Conservation (phyloP, 768 basidiomycete genomes). For the Pleurotus citrinopileatus region DNA sequence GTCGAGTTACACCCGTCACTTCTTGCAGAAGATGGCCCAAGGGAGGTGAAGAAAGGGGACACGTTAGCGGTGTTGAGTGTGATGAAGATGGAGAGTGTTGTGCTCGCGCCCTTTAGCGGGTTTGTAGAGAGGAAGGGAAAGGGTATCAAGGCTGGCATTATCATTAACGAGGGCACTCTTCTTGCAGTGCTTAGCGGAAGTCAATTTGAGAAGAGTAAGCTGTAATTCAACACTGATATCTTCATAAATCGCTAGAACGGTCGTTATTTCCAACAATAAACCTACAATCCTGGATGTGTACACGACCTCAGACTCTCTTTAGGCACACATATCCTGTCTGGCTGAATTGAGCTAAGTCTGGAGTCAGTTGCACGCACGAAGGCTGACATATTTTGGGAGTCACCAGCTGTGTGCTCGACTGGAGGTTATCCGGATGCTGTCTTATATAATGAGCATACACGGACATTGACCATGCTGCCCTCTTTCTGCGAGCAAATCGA, state of each 20-base stretch:
- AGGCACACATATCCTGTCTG: too few relatives aligned
- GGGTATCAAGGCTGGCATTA: conserved; percentile 27
- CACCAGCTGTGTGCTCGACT: too few relatives aligned
- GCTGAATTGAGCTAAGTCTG: too few relatives aligned
- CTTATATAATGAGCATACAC: too few relatives aligned
- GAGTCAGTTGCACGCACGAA: too few relatives aligned
- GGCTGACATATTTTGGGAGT: too few relatives aligned
- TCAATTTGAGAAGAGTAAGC: conserved; percentile 2
- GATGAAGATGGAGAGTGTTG: conserved; percentile 40
- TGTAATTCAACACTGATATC: background rate
- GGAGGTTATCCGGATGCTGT: too few relatives aligned
- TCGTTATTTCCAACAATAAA: too few relatives aligned
- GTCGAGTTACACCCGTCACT: conserved; percentile 32
- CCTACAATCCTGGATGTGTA: too few relatives aligned
- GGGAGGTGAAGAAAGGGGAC: conserved; percentile 28
- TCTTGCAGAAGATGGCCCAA: conserved; percentile 2
- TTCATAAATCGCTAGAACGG: background rate
- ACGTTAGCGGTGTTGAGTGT: conserved; percentile 30
- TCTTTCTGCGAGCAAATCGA: too few relatives aligned
- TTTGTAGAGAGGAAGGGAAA: conserved; percentile 27
- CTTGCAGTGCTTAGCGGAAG: background rate
- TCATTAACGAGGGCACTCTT: conserved; percentile 29
- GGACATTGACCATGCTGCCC: too few relatives aligned
- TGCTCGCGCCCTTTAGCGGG: conserved; percentile 27
- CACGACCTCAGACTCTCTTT: too few relatives aligned